phyloP scores from a whole-genome alignment of 2,329 filamentous ascomycete species.

The Venturia carpophila region DNA sequence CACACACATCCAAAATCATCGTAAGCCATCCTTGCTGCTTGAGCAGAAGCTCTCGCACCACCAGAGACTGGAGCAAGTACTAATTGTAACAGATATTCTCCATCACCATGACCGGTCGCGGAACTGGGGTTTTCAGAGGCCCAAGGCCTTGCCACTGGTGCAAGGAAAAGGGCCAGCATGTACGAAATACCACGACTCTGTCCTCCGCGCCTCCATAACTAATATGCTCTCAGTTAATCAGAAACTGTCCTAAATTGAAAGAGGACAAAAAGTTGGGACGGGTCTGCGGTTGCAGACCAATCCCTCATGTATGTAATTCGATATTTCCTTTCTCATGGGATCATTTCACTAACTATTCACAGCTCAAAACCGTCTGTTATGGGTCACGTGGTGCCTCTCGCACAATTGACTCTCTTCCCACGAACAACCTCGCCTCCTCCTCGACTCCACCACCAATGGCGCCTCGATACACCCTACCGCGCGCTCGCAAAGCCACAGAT shows the following conservation, averaged over 20 bases:
- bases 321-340: not conserved
- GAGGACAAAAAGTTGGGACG: not conserved
- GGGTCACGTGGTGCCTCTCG: not conserved
- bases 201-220: not conserved
- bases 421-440: not conserved
- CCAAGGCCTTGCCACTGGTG: conserved; percentile 1
- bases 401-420: not conserved
- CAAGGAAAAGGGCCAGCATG: not conserved
- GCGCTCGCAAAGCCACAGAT: not conserved
- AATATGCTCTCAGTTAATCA: not conserved
- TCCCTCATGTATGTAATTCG: not conserved
- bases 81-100: not conserved
- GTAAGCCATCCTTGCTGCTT: not conserved
- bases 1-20: not conserved
- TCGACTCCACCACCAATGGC: not conserved
- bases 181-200: not conserved
- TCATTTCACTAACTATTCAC: not conserved
- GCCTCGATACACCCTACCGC: not conserved
- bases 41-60: not conserved
- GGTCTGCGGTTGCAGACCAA: not conserved
- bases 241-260: not conserved
- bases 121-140: not conserved
- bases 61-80: not conserved
- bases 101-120: not conserved
- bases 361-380: not conserved